These are phyloP conservation scores for Orbilia quercus DNA, from an alignment of 2,329 filamentous ascomycete species.

Conservation along the genomic window DNA sequence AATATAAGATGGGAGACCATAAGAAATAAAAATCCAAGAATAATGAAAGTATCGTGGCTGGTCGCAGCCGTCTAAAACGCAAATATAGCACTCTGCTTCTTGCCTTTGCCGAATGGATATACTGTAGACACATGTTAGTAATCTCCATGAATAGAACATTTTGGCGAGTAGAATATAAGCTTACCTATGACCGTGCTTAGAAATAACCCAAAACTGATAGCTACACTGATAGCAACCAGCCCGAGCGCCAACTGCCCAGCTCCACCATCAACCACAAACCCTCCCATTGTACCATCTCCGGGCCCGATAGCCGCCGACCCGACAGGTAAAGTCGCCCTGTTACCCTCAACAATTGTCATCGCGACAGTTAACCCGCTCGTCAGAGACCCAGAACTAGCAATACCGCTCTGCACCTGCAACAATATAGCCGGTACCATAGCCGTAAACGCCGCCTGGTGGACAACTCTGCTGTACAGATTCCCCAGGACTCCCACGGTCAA, in stretches of 20 bases:
- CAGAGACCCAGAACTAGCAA: constrained; percentile 71
- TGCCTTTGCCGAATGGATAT: constrained; percentile 51
- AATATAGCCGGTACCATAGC: constrained; percentile 90
- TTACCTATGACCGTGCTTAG: constrained; percentile 53
- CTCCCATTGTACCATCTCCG: constrained; percentile 3
- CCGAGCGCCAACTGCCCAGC: constrained; percentile 48
- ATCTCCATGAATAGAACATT: too few relatives aligned
- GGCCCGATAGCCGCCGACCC: constrained; percentile 20
- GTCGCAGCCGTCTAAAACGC: constrained; percentile 44
- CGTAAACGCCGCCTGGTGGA: constrained; percentile 83
- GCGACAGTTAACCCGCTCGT: constrained; percentile 61
- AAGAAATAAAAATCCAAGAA: neutral
- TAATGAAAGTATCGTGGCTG: too few relatives aligned
- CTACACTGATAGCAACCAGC: constrained; percentile 52
- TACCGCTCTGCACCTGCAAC: constrained; percentile 72
- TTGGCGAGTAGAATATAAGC: neutral
- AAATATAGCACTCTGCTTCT: constrained; percentile 51
- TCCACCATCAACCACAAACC: constrained; percentile 51
- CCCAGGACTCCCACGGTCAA: constrained; percentile 80
- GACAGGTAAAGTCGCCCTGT: constrained; percentile 16
- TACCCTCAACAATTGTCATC: constrained; percentile 51
- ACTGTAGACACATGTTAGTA: constrained; percentile 36
- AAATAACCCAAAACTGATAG: constrained; percentile 56
- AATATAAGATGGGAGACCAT: neutral
- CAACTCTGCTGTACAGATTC: constrained; percentile 79